Conservation (phyloP, 768 basidiomycete species). For the Rhodosporidiobolus sp. region DNA sequence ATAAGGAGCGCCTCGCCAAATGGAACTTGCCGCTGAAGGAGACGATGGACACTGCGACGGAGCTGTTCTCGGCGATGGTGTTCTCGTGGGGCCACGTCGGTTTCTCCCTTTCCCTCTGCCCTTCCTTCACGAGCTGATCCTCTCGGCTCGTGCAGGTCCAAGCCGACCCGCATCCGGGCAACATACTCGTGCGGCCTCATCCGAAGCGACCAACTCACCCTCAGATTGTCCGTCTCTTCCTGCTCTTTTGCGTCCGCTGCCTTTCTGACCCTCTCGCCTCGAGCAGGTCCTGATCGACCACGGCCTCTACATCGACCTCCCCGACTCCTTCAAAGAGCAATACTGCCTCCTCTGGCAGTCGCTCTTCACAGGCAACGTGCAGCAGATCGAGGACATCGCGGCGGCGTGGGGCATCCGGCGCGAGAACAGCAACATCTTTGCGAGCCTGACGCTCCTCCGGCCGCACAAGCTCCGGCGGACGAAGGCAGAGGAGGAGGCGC, state of each 20-base stretch:
- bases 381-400: constrained; percentile 42
- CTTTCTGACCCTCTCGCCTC: constrained; percentile 56
- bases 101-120: neutral
- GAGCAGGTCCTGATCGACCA: constrained; percentile 77
- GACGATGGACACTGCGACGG: constrained; percentile 81
- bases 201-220: constrained; percentile 54
- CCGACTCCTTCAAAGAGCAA: constrained; percentile 45
- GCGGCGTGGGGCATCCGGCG: constrained; percentile 41
- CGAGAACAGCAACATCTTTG: constrained; percentile 41
- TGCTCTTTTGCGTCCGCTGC: neutral
- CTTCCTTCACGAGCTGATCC: neutral
- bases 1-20: constrained; percentile 47
- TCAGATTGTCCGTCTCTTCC: constrained; percentile 47
- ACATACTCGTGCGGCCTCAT: constrained; percentile 69
- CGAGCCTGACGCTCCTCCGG: constrained; percentile 38
- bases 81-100: constrained; percentile 90
- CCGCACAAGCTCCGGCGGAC: constrained; percentile 40
- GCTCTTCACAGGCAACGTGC: constrained; percentile 39
- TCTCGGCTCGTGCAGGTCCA: constrained; percentile 42
- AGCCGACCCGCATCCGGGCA: constrained; percentile 61
- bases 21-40: constrained; percentile 49
- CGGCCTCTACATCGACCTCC: constrained; percentile 75
- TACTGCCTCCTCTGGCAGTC: constrained; percentile 42
- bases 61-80: constrained; percentile 80
- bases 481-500: constrained; percentile 12